phyloP scores from a whole-genome alignment of 371 early-diverging fungal genomes.

The Actinomortierella wolfii region DNA sequence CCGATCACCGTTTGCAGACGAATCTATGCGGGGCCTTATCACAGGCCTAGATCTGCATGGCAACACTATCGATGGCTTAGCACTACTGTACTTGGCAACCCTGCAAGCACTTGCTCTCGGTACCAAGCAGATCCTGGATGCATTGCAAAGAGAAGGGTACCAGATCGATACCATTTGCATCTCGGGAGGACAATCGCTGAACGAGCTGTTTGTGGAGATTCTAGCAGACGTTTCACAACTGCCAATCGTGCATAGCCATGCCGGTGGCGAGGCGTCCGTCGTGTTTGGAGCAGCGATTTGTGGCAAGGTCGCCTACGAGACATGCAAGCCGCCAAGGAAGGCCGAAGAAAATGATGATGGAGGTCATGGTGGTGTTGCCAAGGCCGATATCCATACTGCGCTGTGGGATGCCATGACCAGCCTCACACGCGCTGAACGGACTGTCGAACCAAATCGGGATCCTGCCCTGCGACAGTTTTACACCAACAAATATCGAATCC shows the following conservation, averaged over 20 bases:
- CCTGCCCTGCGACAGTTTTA: constrained; percentile 49
- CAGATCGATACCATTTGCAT: constrained; percentile 64
- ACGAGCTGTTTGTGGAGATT: constrained; percentile 63
- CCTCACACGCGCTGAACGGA: constrained; percentile 56
- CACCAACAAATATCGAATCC: constrained; percentile 59
- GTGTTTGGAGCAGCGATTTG: constrained; percentile 74
- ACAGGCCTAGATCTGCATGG: constrained; percentile 65
- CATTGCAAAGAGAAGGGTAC: constrained; percentile 57
- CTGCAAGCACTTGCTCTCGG: constrained; percentile 68
- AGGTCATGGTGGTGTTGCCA: constrained; percentile 3
- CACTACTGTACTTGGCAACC: constrained; percentile 64
- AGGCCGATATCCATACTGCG: constrained; percentile 18
- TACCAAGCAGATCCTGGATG: constrained; percentile 65
- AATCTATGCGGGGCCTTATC: constrained; percentile 64
- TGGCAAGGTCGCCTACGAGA: constrained; percentile 64
- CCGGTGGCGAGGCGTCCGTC: constrained; percentile 63
- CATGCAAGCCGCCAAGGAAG: constrained; percentile 10
- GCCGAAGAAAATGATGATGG: constrained; percentile 3
- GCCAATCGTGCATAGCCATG: constrained; percentile 60
- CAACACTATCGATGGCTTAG: constrained; percentile 57
- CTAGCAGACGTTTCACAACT: constrained; percentile 64
- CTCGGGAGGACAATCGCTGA: constrained; percentile 74
- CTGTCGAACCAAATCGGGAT: constrained; percentile 53
- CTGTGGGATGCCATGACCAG: constrained; percentile 66
- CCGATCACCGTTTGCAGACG: constrained; percentile 75